A percentile compares a stretch with the other conserved stretches of the same genome.
Evolutionary conservation across 331 rosid species (phyloP).

Genomic region (Malus hybrid): DNA sequence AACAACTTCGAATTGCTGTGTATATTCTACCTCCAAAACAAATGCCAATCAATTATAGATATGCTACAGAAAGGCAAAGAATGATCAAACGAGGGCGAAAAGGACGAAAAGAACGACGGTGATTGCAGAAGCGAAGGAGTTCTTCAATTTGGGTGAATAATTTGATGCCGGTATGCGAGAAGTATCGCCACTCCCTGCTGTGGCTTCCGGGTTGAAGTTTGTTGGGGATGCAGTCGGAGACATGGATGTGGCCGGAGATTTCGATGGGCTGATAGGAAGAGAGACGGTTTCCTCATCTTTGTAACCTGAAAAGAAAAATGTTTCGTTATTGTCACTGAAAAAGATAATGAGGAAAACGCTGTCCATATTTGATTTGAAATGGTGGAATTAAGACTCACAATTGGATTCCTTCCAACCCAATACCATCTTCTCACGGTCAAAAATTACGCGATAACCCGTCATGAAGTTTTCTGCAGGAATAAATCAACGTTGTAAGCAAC

Average conservation of each 20-base stretch:
- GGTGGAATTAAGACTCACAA: constrained; percentile 34
- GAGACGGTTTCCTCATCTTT: constrained; percentile 21
- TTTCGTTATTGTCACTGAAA: constrained; percentile 3
- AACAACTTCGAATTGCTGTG: background rate
- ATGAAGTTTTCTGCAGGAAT: constrained; percentile 74
- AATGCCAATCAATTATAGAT: constrained; percentile 6
- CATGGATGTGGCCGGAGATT: constrained; percentile 13
- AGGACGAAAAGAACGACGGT: constrained; percentile 22
- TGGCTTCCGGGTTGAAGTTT: constrained; percentile 46
- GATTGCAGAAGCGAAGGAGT: constrained; percentile 17
- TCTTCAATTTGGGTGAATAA: constrained; percentile 28
- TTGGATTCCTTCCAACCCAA: constrained; percentile 67
- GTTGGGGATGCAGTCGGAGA: constrained; percentile 31
- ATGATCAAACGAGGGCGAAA: constrained; percentile 22
- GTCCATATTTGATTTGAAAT: background rate
- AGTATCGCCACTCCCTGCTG: constrained; percentile 12
- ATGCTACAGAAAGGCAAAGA: constrained; percentile 14
- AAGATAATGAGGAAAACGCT: background rate
- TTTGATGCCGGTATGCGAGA: constrained; percentile 13
- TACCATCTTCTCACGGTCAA: constrained; percentile 66
- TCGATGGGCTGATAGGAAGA: constrained; percentile 25
- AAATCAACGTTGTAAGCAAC: constrained; percentile 7
- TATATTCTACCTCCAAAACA: constrained; percentile 1
- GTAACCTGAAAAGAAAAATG: constrained; percentile 35
- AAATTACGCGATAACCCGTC: constrained; percentile 63